These are phyloP conservation scores for Exophiala alcalophila DNA, from an alignment of 2,329 filamentous ascomycete species.

Conservation along the genomic window DNA sequence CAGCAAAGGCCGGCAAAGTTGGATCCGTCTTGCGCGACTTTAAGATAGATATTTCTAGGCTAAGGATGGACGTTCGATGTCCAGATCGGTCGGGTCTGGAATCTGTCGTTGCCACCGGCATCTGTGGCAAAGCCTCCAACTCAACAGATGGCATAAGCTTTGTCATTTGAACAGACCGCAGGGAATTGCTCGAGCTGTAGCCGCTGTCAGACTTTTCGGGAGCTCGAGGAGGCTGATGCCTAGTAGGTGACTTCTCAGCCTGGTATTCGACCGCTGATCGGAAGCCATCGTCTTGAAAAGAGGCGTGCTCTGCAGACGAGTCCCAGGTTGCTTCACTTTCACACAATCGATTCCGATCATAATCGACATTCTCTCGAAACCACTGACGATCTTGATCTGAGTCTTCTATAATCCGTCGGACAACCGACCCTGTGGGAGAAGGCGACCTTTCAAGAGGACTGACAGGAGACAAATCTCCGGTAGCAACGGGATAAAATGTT, in stretches of 20 bases:
- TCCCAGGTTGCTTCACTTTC: conserved; percentile 15
- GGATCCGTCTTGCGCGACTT: conserved; percentile 20
- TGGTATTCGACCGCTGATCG: conserved; percentile 23
- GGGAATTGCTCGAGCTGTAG: conserved; percentile 30
- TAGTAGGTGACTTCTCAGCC: conserved; percentile 7
- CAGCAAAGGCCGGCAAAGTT: conserved; percentile 12
- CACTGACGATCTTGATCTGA: background rate
- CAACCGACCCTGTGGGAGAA: conserved; percentile 19
- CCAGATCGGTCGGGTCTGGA: background rate
- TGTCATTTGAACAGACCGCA: conserved; percentile 16
- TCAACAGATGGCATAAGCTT: conserved; percentile 2
- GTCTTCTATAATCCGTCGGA: too few species aligned
- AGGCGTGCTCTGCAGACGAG: conserved; percentile 12
- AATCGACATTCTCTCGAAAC: background rate
- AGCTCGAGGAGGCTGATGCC: conserved; percentile 10
- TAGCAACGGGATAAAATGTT: background rate
- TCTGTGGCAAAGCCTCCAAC: conserved; percentile 1
- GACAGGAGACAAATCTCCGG: conserved; percentile 2
- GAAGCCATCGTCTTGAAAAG: conserved; percentile 19
- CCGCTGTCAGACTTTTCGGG: conserved; percentile 29
- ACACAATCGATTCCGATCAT: conserved; percentile 1
- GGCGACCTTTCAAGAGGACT: conserved; percentile 5
- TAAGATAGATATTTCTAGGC: conserved; percentile 11
- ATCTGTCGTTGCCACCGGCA: background rate
- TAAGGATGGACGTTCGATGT: background rate